A percentile compares a stretch with the other conserved stretches of the same genome.
Conservation (phyloP, 2,329 filamentous ascomycete genomes). For the Drechslerella dactyloides region DNA sequence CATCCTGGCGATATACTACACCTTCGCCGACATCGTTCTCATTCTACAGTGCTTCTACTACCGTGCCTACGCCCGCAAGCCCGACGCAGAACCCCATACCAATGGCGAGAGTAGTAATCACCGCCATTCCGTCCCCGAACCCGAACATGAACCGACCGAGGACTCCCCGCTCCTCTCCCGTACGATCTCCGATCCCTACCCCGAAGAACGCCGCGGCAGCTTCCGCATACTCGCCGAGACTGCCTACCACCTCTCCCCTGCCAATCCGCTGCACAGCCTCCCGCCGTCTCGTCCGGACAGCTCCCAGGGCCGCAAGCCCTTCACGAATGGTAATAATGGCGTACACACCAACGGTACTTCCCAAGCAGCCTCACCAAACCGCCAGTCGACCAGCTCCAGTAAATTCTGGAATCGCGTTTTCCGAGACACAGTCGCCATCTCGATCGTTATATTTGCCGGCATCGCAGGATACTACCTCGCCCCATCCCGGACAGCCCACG, state of each 20-base stretch:
- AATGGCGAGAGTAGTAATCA: conserved; percentile 51
- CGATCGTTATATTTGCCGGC: conserved; percentile 83
- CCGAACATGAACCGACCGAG: conserved; percentile 58
- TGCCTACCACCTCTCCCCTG: conserved; percentile 74
- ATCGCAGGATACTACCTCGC: conserved; percentile 84
- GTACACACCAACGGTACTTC: conserved; percentile 58
- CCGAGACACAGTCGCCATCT: conserved; percentile 76
- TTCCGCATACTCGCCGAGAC: conserved; percentile 69
- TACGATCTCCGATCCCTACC: conserved; percentile 56
- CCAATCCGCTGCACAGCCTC: conserved; percentile 74
- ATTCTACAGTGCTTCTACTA: conserved; percentile 95
- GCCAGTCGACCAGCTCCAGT: conserved; percentile 56
- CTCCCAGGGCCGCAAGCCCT: conserved; percentile 56
- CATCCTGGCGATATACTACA: conserved; percentile 93
- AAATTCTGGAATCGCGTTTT: conserved; percentile 62
- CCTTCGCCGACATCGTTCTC: conserved; percentile 86
- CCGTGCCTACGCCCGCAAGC: conserved; percentile 63
- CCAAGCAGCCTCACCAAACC: conserved; percentile 58
- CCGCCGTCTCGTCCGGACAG: conserved; percentile 57
- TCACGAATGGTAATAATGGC: conserved; percentile 56
- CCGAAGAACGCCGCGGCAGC: conserved; percentile 63
- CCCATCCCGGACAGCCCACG: conserved; percentile 57
- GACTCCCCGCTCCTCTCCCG: conserved; percentile 63
- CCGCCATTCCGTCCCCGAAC: conserved; percentile 55
- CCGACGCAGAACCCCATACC: conserved; percentile 54